These are phyloP conservation scores for Pseudovirgaria hyperparasitica DNA, from an alignment of 2,329 filamentous ascomycete genomes.

Conservation along the genomic window DNA sequence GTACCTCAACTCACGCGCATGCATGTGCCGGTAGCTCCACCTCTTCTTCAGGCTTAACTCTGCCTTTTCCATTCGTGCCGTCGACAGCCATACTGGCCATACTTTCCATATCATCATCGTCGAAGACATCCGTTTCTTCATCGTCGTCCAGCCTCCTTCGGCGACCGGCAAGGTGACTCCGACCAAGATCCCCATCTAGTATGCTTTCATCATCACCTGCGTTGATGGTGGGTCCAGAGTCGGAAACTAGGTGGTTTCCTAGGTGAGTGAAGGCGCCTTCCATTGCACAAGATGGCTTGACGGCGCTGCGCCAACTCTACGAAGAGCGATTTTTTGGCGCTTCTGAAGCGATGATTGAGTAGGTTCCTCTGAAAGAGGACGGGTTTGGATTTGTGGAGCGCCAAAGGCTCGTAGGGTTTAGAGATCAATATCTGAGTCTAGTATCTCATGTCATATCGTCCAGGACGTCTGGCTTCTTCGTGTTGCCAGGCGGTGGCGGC, in stretches of 20 bases:
- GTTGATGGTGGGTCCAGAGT: conserved; percentile 77
- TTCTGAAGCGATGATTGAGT: no score
- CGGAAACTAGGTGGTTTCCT: conserved; percentile 74
- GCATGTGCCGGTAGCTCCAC: conserved; percentile 80
- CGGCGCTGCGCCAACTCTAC: no score
- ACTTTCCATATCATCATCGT: conserved; percentile 62
- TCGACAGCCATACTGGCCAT: conserved; percentile 73
- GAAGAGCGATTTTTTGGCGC: no score
- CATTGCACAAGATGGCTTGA: conserved; percentile 45
- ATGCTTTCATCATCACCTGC: conserved; percentile 80
- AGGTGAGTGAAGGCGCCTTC: conserved; percentile 82
- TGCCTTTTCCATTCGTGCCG: conserved; percentile 49
- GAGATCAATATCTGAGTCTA: no score
- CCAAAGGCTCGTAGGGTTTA: no score
- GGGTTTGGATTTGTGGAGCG: no score
- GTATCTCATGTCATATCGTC: no score
- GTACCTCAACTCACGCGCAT: conserved; percentile 55
- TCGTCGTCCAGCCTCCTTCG: conserved; percentile 59
- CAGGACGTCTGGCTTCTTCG: no score
- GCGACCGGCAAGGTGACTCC: conserved; percentile 46
- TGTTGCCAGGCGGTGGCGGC: neutral
- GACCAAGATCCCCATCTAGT: conserved; percentile 50
- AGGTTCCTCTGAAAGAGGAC: no score
- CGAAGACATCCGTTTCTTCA: conserved; percentile 70
- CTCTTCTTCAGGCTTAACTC: conserved; percentile 55